Base-by-base conservation (phyloP, 331 rosid species). In the Cydonia oblonga region DNA sequence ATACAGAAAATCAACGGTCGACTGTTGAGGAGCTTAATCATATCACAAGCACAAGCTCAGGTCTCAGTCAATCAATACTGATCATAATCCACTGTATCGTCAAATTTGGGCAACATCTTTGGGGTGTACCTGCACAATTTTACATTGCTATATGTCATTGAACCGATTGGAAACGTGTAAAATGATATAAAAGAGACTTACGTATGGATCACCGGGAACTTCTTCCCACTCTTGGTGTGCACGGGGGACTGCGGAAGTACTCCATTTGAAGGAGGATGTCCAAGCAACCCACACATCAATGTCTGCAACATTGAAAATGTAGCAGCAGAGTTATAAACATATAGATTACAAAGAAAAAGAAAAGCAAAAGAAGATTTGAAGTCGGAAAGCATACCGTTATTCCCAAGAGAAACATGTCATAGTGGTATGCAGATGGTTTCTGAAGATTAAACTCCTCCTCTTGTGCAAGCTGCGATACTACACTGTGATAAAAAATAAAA, bases 221-320 rank as follows among this genome's bases (percentile, higher is more conserved):
- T 89, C 96, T 79, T 91, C 97, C 13, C 88, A 91, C 64, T 91
- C 88, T 87, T 91, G 6, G 97, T 89, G 78, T 91, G 97, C 96
- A 91, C 86, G 53, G 96, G 97, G 25, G 97, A 89, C 84, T 91
- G 97, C 52, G 96, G 97, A 67, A 91, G 92, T 54, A 91, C 97
- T 23, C 97, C 97, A 80, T 91, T 91, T 75, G 97, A 87, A 32
- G 97, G 97, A 69, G 97, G 97, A 79, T 89, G 90, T 72, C 97
- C 97, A 64, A 91, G 85, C 79, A 91, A 22, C 24, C 96, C 96
- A 23, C 97, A 87, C 73, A 81, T 70, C 57, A 89, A 32, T 74
- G 96, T 87, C 97, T 91, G 68, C 28, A 58, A 53, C 49, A 70
- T 73, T 7, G 23, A 59, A 79, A 13, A 46, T 44, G 56, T 25